Evolutionary conservation across 805 yeast genomes (phyloP).

Genomic region (Ogataea salicorniae): DNA sequence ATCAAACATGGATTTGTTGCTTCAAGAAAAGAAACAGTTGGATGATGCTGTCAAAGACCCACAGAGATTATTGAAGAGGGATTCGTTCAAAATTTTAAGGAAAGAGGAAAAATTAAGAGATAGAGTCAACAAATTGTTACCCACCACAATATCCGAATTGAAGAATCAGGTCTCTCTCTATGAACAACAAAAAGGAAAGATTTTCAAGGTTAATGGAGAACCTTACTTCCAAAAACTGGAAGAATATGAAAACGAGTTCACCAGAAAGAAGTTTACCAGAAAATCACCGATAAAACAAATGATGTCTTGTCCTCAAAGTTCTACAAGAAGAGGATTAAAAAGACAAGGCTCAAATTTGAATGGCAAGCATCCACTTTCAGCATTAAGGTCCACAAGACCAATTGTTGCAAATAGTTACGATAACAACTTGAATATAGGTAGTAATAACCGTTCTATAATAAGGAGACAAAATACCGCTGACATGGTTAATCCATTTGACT

Average conservation of each 20-base stretch:
- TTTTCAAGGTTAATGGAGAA: constrained; percentile 43
- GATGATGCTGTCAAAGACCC: constrained; percentile 75
- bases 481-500: constrained; percentile 24
- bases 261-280: constrained; percentile 8
- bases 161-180: constrained; percentile 42
- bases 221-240: constrained; percentile 34
- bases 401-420: neutral
- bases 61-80: constrained; percentile 66
- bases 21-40: constrained; percentile 56
- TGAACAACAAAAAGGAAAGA: constrained; percentile 36
- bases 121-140: constrained; percentile 60
- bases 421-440: neutral
- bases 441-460: constrained; percentile 18
- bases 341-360: constrained; percentile 13
- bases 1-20: constrained; percentile 47
- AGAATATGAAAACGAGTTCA: constrained; percentile 19
- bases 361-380: neutral
- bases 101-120: constrained; percentile 77
- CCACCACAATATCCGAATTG: constrained; percentile 52
- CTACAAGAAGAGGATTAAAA: neutral
- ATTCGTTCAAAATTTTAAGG: constrained; percentile 71
- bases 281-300: constrained; percentile 20
- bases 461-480: constrained; percentile 12
- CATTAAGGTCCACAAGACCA: constrained; percentile 1
- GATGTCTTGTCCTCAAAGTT: neutral